Conservation (phyloP, 441 rosid genomes). For the Codiaeum variegatum region DNA sequence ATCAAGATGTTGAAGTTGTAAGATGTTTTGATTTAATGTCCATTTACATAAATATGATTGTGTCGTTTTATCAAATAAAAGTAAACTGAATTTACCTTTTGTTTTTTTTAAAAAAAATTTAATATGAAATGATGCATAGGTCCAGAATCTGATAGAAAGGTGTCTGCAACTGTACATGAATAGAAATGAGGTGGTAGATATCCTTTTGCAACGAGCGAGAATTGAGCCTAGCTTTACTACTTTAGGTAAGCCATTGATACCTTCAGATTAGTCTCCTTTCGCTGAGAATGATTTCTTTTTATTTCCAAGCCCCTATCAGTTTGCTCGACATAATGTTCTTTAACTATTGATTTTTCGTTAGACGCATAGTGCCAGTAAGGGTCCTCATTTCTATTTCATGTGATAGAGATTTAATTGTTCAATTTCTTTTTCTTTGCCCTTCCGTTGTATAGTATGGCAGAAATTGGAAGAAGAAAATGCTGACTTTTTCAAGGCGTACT, state of each 20-base stretch:
- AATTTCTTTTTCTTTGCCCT: neutral
- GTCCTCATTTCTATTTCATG: neutral
- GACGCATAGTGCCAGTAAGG: neutral
- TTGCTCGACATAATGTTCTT: neutral
- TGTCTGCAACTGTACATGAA: constrained; percentile 86
- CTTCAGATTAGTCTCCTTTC: neutral
- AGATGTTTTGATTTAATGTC: neutral
- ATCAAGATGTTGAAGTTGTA: constrained; percentile 19
- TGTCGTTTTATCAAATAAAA: neutral
- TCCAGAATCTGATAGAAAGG: constrained; percentile 79
- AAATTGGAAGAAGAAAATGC: constrained; percentile 28
- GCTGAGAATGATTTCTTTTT: neutral
- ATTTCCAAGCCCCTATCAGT: neutral
- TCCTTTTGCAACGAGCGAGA: constrained; percentile 61
- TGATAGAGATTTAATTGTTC: neutral
- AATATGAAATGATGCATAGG: constrained; percentile 33
- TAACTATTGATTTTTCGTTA: neutral
- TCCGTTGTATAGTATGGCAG: constrained; percentile 31
- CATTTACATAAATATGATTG: neutral
- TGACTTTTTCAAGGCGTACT: constrained; percentile 31
- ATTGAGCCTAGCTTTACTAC: constrained; percentile 47
- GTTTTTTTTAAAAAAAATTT: neutral
- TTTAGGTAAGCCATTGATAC: constrained; percentile 12
- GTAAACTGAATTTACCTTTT: neutral
- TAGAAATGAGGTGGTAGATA: constrained; percentile 75